Evolutionary conservation across 768 basidiomycete genomes (phyloP), one percentile per base, ranked within the genome.

Genomic region (Astraeus odoratus): DNA sequence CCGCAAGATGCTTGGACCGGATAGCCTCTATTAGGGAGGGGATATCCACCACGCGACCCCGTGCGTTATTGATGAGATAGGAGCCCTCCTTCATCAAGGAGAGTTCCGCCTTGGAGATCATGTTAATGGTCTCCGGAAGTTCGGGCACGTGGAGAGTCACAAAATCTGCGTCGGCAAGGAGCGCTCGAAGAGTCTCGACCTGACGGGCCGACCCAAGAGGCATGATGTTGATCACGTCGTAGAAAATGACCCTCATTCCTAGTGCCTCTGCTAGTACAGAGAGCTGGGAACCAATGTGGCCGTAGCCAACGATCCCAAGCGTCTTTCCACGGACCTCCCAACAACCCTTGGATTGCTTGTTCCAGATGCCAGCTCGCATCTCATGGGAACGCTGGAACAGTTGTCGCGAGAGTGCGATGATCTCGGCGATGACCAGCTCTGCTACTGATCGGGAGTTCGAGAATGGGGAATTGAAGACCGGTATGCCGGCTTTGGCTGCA

Each of bases 261-360:
- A 99, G 84, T 3, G 96, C 81, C 66, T 99, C 96, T 25, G 95
- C 86, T 31, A 99, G 84, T 20, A 99, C 96, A 27, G 91, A 94
- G 45, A 99, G 80, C 67, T 99, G 96, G 22, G 94, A 76, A 44
- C 96, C 96, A 51, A 99, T 99, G 69, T 99, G 96, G 30, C 96
- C 96, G 66, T 98, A 99, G 31, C 96, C 96, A 25, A 99, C 79
- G 53, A 99, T 98, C 45, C 96, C 96, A 37, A 99, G 76, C 0
- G 92, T 97, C 74, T 99, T 99, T 53, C 96, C 95, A 35, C 96
- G 81, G 52, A 98, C 69, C 65, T 99, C 96, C 92, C 93, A 99
- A 69, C 96, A 99, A 51, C 83, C 82, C 61, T 96, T 97, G 54
- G 92, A 95, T 59, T 97, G 86, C 69, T 99, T 99, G 76, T 99